Conservation (phyloP, 768 basidiomycete genomes). For the Amanita pseudoporphyria region DNA sequence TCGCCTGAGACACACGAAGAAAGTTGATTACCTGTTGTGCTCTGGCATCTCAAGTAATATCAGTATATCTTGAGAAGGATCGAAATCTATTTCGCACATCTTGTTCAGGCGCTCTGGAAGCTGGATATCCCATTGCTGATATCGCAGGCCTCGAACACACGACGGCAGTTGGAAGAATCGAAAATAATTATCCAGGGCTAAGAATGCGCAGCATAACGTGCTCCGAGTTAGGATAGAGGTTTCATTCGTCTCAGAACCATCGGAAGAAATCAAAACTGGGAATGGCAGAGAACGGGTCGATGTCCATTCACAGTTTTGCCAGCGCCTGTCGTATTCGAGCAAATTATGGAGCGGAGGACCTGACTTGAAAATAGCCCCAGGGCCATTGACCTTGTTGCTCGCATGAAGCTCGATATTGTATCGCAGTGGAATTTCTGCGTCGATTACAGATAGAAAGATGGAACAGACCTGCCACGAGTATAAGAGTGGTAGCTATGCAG, state of each 20-base stretch:
- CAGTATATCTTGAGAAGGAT: constrained; percentile 57
- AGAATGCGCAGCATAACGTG: neutral
- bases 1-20: neutral
- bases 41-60: constrained; percentile 31
- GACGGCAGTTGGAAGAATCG: constrained; percentile 42
- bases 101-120: constrained; percentile 18
- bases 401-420: constrained; percentile 12
- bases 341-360: constrained; percentile 6
- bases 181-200: constrained; percentile 1
- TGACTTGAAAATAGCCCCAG: neutral
- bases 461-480: constrained; percentile 3
- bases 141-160: constrained; percentile 31
- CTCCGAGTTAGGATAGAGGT: neutral
- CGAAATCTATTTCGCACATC: constrained; percentile 43
- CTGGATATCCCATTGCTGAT: constrained; percentile 33
- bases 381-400: constrained; percentile 7
- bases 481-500: neutral
- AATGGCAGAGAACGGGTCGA: neutral
- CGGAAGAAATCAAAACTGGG: neutral
- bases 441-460: neutral
- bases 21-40: neutral
- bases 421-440: constrained; percentile 7
- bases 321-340: constrained; percentile 7
- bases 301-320: constrained; percentile 8
- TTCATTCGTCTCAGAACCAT: neutral